Evolutionary conservation across 2,329 filamentous ascomycete genomes (phyloP), one percentile per base, ranked within the genome.

Genomic region (Penicillium italicum): DNA sequence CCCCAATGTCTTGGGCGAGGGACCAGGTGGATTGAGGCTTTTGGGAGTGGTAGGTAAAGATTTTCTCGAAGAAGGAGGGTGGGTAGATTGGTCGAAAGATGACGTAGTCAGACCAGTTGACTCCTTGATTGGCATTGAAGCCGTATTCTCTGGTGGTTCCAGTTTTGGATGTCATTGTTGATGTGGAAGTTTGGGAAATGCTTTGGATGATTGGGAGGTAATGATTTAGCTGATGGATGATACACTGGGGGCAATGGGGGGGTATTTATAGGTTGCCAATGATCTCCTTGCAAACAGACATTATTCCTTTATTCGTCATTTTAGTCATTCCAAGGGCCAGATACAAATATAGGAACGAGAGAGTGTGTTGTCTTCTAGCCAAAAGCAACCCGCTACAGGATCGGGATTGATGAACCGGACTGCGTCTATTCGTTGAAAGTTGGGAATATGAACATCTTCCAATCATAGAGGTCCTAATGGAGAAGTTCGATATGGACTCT

Each of bases 31-130:
- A 26, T 2, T 22, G 31, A 31, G 44, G 18, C 2, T 54, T 50
- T 24, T 43, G 30, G 22, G 44, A 28, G 30, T 54, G 51, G 18
- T 54, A 54, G 37, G 37, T 34, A 11, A 54, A 54, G n/a, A 43
- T 33, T 11, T 36, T 20, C 22, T 50, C 30, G 14, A 54, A 54
- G 12, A 54, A 54, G 2, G 51, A 54, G 37, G 51, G 2, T 37
- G 51, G 51, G 7, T 54, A 54, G n/a, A 54, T 20, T 20, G 51
- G 51, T 7, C 51, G 51, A 18, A 54, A 54, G 22, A 26, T 49
- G 30, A 54, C 31, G 22, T 54, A 54, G 37, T 50, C 44, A 1
- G 51, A 42, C 51, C 51, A 54, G n/a, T 50, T 31, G 5, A 54
- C 51, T 6, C 51, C 51, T 36, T 51, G 48, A 3, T 30, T 51